Base-by-base conservation (phyloP, 2,329 filamentous ascomycete genomes). In the Diaporthe nobilis region DNA sequence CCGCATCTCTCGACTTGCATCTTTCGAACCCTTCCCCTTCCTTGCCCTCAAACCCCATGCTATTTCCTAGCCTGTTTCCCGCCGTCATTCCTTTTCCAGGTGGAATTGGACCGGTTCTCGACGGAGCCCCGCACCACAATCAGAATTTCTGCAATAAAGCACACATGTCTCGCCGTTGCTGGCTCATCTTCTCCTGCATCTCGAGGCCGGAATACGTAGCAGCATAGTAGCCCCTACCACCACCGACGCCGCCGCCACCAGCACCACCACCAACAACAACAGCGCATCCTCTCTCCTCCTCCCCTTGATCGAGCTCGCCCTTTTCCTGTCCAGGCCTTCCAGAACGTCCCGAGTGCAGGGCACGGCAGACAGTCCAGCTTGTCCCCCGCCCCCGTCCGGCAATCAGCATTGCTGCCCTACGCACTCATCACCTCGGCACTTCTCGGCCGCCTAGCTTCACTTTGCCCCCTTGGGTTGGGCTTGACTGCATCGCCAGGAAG, bases 1-100 rank as follows among this genome's bases (percentile, higher is more conserved):
- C 91, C 91, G 90, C 90, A 92, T 91, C 86, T 44, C 63, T 87
- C 85, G 84, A 88, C 88, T 87, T 90, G 89, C 89, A 88, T 90
- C 87, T 90, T 84, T 85, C 85, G 88, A 87, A 85, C 87, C 82
- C 80, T 83, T 83, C 82, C 73, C 68, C 68, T 68, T 72, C 75
- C 72, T 75, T 76, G 68, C 75, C 60, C 71, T 65, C 75, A 75
- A 76, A 72, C 68, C 75, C 73, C 71, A 82, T 84, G 83, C 82
- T 84, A 82, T 85, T 63, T 72, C 71, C 60, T 61, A 82, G 76
- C 76, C 77, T 82, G 81, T 80, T 65, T 77, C 63, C 63, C 42
- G 73, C 80, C 81, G 81, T 84, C 82, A 78, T 83, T 83, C 82
- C 79, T 80, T 80, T 80, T 79, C 80, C 81, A 76, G 82, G 79